phyloP scores from a whole-genome alignment of 345 rosid species.

The Linum trigynum region DNA sequence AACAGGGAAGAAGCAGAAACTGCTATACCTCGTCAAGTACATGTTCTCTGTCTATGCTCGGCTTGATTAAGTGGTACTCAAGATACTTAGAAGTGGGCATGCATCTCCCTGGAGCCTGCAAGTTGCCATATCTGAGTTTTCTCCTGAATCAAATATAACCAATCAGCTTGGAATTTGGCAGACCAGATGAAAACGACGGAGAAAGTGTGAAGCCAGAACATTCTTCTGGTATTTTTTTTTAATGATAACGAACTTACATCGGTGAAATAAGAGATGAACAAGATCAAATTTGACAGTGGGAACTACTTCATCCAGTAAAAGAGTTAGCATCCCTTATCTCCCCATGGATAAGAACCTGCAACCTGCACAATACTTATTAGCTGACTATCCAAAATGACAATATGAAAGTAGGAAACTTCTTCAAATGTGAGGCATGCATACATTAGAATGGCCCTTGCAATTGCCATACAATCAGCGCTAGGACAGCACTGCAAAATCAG shows the following conservation, averaged over 20 bases:
- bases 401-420: slow-evolving; percentile 1
- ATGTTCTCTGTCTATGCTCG: slow-evolving; percentile 72
- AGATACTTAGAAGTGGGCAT: slow-evolving; percentile 76
- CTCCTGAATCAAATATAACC: no score
- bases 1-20: no score
- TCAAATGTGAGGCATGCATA: slow-evolving; percentile 24
- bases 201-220: not conserved
- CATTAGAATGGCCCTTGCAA: slow-evolving; percentile 71
- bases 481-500: slow-evolving; percentile 78
- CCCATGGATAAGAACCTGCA: slow-evolving; percentile 70
- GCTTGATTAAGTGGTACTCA: slow-evolving; percentile 50
- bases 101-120: slow-evolving; percentile 87
- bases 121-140: no score
- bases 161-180: not conserved
- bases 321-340: slow-evolving; percentile 46
- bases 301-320: slow-evolving; percentile 55
- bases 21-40: slow-evolving; percentile 51
- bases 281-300: slow-evolving; percentile 54
- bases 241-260: slow-evolving; percentile 38
- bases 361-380: slow-evolving; percentile 10
- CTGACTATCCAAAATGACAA: not conserved
- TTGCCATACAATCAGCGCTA: slow-evolving; percentile 87
- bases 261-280: slow-evolving; percentile 46
- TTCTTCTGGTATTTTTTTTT: no score
- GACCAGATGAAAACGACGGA: not conserved